Percentiles rank a stretch among this genome's conserved stretches.
phyloP scores from a whole-genome alignment of 1,284 basidiomycete species.

The Singerocomus rubriflavus region DNA sequence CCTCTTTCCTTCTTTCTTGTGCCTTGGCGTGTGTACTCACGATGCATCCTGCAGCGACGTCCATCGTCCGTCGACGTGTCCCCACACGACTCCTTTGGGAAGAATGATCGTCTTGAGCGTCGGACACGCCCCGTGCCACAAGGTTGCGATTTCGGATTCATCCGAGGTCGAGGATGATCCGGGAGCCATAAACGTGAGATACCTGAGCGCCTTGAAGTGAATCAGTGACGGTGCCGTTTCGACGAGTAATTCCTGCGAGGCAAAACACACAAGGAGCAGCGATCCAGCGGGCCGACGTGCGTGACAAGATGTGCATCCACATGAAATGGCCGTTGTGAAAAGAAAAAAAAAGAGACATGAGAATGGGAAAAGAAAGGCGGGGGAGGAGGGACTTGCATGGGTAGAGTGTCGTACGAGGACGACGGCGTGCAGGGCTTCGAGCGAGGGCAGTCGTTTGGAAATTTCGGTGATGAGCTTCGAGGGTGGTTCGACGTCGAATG shows the following conservation, averaged over 20 bases:
- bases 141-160: slow-evolving; percentile 35
- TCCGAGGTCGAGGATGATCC: slow-evolving; percentile 22
- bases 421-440: slow-evolving; percentile 58
- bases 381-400: slow-evolving; percentile 35
- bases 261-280: too few relatives aligned
- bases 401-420: slow-evolving; percentile 45
- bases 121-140: slow-evolving; percentile 41
- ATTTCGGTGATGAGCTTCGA: slow-evolving; percentile 45
- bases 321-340: too few relatives aligned
- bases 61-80: slow-evolving; percentile 28
- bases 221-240: slow-evolving; percentile 27
- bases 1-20: neutral
- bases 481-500: slow-evolving; percentile 46
- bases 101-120: slow-evolving; percentile 44
- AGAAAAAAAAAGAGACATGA: neutral
- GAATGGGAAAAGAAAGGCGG: too few relatives aligned
- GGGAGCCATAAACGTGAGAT: slow-evolving; percentile 43
- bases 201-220: slow-evolving; percentile 35
- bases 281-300: too few relatives aligned
- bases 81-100: slow-evolving; percentile 43
- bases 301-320: too few relatives aligned
- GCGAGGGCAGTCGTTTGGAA: slow-evolving; percentile 41
- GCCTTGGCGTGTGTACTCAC: neutral
- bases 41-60: slow-evolving; percentile 19
- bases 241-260: slow-evolving; percentile 30